Base-by-base conservation (phyloP, 192 early-diverging fungal genomes). In the Linnemannia hyalina region DNA sequence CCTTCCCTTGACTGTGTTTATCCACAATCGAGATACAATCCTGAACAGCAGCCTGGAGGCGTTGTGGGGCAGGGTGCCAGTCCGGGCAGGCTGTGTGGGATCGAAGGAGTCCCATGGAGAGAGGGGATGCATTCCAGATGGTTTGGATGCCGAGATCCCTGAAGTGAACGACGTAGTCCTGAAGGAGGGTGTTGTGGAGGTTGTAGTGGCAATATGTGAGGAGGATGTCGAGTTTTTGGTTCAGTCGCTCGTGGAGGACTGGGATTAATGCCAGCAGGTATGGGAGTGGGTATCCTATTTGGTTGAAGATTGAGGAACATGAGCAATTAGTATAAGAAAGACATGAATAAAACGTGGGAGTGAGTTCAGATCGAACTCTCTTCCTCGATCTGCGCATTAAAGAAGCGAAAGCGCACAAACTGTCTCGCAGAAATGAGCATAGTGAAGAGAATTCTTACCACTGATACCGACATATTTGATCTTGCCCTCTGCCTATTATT, bases 151-250 rank as follows among this genome's bases (percentile, higher is more conserved):
- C 94, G 40, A 87, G 80, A 22, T 68, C 82, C 22, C 90, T 90
- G 63, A 95, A 92, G 42, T 81, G 74, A 8, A 89, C 88, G 26
- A 91, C 80, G 70, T 92, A 94, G 6, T 91, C 88, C 0, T 78
- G 70, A 7, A 96, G 82, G 13, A 68, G 71, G 23, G 92, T 93
- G 78, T 93, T 94, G 68, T 95, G 93, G 55, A 96, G 82, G 41
- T 91, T 94, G 49, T 93, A 93, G 80, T 95, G 93, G 82, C 93
- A 94, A 57, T 96, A 96, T 9, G 94, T 93, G 9, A 95, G 78
- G 55, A 94, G 85, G 32, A 92, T 89, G 78, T 95, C 94, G 18
- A 95, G 78, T 6, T 93, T 93, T 42, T 88, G 85, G 3, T 89
- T 89, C 9, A 72, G 35, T 38, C 89, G 85, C 35, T 84, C 81